Conservation (phyloP, 2,329 filamentous ascomycete genomes). For the Rutstroemia sp. region DNA sequence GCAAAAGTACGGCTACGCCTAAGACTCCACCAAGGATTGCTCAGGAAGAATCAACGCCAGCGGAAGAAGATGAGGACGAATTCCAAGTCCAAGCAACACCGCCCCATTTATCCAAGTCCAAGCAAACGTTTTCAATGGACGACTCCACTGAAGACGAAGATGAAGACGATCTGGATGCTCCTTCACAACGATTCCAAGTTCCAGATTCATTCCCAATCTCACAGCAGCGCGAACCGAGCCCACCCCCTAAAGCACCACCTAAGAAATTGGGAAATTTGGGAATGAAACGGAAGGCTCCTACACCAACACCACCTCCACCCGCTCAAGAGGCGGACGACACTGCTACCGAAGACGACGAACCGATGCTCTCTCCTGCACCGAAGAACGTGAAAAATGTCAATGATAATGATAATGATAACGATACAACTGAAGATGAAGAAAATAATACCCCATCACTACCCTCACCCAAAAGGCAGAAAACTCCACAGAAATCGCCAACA, state of each 20-base stretch:
- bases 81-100: conserved; percentile 29
- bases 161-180: conserved; percentile 24
- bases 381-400: background rate
- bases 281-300: conserved; percentile 2
- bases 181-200: conserved; percentile 18
- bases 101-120: conserved; percentile 11
- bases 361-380: background rate
- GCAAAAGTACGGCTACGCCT: conserved; percentile 7
- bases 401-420: conserved; percentile 4
- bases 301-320: background rate
- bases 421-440: conserved; percentile 10
- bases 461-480: background rate
- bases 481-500: conserved; percentile 1
- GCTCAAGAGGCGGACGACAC: background rate
- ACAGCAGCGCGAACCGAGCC: conserved; percentile 2
- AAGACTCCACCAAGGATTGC: background rate
- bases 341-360: conserved; percentile 8
- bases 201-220: conserved; percentile 23
- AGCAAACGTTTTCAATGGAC: conserved; percentile 6
- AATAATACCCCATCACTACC: background rate
- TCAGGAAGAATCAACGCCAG: background rate
- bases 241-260: background rate
- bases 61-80: conserved; percentile 19
- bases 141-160: conserved; percentile 21
- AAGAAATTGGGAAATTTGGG: conserved; percentile 12